phyloP scores from a whole-genome alignment of 345 rosid species.

The Populus nigra region DNA sequence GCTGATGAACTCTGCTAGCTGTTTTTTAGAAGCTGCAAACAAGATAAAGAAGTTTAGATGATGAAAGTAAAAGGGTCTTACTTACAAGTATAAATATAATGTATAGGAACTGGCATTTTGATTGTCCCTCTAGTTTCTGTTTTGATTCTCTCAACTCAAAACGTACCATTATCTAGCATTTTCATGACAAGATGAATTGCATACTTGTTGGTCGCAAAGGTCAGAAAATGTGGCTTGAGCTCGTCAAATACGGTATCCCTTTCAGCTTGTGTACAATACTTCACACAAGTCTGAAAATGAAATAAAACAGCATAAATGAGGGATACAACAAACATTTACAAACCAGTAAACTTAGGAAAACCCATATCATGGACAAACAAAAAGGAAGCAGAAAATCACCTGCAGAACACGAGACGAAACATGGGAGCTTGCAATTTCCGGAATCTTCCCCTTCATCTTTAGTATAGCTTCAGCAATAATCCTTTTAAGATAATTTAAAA shows the following conservation, averaged over 20 bases:
- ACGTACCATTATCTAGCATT: conserved; percentile 79
- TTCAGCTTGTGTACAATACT: conserved; percentile 70
- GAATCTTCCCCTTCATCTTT: conserved; percentile 91
- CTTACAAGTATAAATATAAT: background rate
- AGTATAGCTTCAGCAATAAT: conserved; percentile 65
- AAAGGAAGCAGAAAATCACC: conserved; percentile 38
- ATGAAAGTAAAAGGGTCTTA: background rate
- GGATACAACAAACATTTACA: background rate
- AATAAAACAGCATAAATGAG: conserved; percentile 15
- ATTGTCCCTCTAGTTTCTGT: conserved; percentile 2
- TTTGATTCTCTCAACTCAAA: conserved; percentile 4
- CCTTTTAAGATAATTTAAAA: conserved; percentile 33
- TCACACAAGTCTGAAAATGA: conserved; percentile 63
- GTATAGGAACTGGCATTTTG: background rate
- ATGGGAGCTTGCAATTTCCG: conserved; percentile 78
- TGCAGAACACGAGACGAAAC: conserved; percentile 92
- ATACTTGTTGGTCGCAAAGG: conserved; percentile 57
- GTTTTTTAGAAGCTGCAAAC: conserved; percentile 72
- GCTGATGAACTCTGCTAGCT: conserved; percentile 65
- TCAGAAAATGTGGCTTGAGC: conserved; percentile 76
- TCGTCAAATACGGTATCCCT: conserved; percentile 68
- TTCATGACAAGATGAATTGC: conserved; percentile 75
- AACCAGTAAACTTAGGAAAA: background rate
- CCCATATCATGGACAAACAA: background rate
- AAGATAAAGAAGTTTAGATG: background rate